These are phyloP conservation scores for Diaporthe longicolla DNA, from an alignment of 2,329 filamentous ascomycete genomes.

Conservation along the genomic window DNA sequence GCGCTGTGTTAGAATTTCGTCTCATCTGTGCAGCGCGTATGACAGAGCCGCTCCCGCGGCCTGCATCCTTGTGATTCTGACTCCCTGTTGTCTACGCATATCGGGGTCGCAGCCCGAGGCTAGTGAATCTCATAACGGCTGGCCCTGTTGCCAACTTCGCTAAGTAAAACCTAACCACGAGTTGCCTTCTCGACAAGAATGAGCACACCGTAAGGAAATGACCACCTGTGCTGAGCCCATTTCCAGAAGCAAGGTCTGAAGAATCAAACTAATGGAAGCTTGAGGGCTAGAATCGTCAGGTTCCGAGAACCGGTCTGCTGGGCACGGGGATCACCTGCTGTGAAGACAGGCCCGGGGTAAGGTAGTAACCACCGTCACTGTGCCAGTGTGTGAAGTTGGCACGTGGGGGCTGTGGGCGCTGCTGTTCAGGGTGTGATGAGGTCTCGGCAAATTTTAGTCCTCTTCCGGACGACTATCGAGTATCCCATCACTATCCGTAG, in stretches of 20 bases:
- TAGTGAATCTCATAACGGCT: background rate
- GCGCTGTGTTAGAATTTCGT: background rate
- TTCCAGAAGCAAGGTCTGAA: background rate
- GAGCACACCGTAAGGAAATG: background rate
- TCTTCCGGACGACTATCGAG: conserved; percentile 10
- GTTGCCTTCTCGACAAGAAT: background rate
- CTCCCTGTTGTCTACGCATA: background rate
- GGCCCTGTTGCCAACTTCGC: background rate
- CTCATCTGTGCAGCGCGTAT: background rate
- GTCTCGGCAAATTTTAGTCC: conserved; percentile 16
- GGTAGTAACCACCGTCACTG: background rate
- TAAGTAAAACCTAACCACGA: background rate
- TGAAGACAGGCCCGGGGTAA: background rate
- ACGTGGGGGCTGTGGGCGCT: conserved; percentile 3
- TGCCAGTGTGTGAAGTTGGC: conserved; percentile 1
- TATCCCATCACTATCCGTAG: background rate
- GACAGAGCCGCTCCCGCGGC: background rate
- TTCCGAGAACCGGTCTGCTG: conserved; percentile 20
- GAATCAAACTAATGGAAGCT: background rate
- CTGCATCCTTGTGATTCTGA: background rate
- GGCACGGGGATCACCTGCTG: conserved; percentile 12
- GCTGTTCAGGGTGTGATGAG: conserved; percentile 4
- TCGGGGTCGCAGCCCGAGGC: background rate
- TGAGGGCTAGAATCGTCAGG: background rate
- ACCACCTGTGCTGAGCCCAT: background rate